Conservation (phyloP, 805 yeast genomes). For the Hanseniaspora nectarophila region DNA sequence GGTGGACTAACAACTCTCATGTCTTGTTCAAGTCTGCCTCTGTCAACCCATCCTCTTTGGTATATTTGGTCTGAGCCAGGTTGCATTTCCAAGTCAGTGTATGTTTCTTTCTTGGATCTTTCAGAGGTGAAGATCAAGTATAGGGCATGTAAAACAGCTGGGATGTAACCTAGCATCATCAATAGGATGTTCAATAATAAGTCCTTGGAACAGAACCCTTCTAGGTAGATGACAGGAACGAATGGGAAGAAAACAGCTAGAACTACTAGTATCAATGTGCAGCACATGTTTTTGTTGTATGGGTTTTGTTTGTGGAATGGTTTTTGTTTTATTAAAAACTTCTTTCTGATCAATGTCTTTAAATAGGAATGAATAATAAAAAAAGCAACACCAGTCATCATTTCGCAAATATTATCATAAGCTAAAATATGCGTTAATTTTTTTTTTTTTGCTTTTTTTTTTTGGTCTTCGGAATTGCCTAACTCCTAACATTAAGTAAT, state of each 20-base stretch:
- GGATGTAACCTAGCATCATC: slow-evolving; percentile 62
- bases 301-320: neutral
- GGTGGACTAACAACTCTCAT: neutral
- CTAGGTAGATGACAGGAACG: slow-evolving; percentile 53
- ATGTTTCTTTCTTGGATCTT: slow-evolving; percentile 21
- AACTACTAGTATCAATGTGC: slow-evolving; percentile 6
- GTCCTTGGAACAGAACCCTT: slow-evolving; percentile 50
- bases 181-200: slow-evolving; percentile 49
- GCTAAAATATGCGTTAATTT: too few relatives aligned
- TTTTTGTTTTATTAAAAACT: neutral
- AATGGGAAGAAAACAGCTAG: slow-evolving; percentile 59
- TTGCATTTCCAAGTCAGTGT: slow-evolving; percentile 5
- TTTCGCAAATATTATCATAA: too few relatives aligned
- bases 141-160: slow-evolving; percentile 59
- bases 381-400: too few relatives aligned
- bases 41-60: slow-evolving; percentile 27
- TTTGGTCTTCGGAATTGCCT: too few relatives aligned
- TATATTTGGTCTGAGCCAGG: slow-evolving; percentile 15
- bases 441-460: neutral
- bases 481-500: too few relatives aligned
- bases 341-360: too few relatives aligned
- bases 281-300: slow-evolving; percentile 3
- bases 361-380: too few relatives aligned
- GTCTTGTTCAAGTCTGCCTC: slow-evolving; percentile 18
- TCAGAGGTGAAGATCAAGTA: slow-evolving; percentile 34